A percentile compares a stretch with the other conserved stretches of the same genome.
These are phyloP conservation scores for Pleurotus citrinopileatus DNA, from an alignment of 768 basidiomycete genomes.

Conservation along the genomic window DNA sequence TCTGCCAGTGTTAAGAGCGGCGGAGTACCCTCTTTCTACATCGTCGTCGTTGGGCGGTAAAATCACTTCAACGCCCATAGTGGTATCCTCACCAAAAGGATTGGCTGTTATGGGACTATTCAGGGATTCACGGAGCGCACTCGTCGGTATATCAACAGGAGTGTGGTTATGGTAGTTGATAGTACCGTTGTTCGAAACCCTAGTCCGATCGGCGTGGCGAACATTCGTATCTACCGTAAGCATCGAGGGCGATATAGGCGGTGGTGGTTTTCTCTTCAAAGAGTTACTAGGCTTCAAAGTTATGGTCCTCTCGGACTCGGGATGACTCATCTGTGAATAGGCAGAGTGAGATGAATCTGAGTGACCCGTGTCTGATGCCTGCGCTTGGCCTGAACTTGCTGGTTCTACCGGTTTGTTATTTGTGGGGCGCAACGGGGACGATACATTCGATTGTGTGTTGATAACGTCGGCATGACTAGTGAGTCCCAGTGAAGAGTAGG, in stretches of 20 bases:
- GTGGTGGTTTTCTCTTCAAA: background rate
- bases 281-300: background rate
- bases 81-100: background rate
- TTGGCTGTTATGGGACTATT: background rate
- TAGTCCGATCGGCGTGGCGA: background rate
- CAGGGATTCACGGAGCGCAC: background rate
- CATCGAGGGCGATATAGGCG: background rate
- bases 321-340: background rate
- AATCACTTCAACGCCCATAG: background rate
- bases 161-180: background rate
- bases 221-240: background rate
- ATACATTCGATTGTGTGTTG: background rate
- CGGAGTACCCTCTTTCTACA: background rate
- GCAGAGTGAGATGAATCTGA: constrained; percentile 4
- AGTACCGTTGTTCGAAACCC: background rate
- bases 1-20: constrained; percentile 7
- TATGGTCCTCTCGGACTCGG: background rate
- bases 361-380: constrained; percentile 3
- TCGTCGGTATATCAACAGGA: background rate
- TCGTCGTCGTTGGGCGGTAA: background rate
- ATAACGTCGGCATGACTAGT: background rate
- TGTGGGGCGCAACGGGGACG: background rate
- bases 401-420: no score
- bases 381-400: no score
- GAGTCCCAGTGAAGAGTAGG: background rate